Conservation (phyloP, 1,284 basidiomycete genomes). For the Ceratobasidium papillatum region DNA sequence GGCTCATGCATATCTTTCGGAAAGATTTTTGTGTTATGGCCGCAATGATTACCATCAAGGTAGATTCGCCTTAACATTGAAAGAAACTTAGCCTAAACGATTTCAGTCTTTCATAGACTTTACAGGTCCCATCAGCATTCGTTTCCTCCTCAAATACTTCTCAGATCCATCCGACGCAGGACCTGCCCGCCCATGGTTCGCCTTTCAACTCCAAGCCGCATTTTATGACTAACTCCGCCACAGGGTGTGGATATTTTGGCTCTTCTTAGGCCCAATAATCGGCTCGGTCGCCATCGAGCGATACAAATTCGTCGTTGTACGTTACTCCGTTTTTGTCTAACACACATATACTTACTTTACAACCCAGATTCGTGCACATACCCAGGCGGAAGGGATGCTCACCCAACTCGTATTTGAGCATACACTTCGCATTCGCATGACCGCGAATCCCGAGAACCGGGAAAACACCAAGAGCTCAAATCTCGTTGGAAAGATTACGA, state of each 20-base stretch:
- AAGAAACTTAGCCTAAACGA: too few relatives aligned
- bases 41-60: slow-evolving; percentile 1
- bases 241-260: slow-evolving; percentile 43
- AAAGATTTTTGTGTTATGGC: slow-evolving; percentile 27
- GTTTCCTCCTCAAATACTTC: slow-evolving; percentile 38
- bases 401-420: slow-evolving; percentile 53
- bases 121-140: slow-evolving; percentile 5
- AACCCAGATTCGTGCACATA: slow-evolving; percentile 23
- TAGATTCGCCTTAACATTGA: neutral
- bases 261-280: slow-evolving; percentile 42
- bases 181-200: slow-evolving; percentile 42
- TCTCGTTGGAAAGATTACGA: slow-evolving; percentile 42
- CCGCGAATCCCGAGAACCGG: neutral
- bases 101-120: slow-evolving; percentile 23
- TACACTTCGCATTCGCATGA: slow-evolving; percentile 68
- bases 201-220: neutral
- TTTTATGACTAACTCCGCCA: neutral
- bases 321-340: neutral
- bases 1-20: slow-evolving; percentile 34
- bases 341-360: neutral
- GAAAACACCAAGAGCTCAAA: neutral
- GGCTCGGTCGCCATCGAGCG: slow-evolving; percentile 40
- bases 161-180: slow-evolving; percentile 28
- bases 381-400: slow-evolving; percentile 43
- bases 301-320: slow-evolving; percentile 42